phyloP scores from a whole-genome alignment of 2,329 filamentous ascomycete genomes.

The Botrytis aclada region DNA sequence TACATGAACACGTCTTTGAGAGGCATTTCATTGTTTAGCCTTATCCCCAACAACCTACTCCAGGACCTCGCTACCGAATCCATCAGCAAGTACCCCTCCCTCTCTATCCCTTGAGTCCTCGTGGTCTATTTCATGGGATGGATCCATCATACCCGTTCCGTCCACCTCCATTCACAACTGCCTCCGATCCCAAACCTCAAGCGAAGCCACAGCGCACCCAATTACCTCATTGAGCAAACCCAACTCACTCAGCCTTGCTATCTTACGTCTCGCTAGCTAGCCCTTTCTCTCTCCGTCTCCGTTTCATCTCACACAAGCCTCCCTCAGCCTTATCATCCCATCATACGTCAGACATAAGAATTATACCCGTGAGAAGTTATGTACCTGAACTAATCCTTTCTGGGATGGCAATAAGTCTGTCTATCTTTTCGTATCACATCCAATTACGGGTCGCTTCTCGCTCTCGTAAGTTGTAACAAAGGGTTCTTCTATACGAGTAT shows the following conservation, averaged over 20 bases:
- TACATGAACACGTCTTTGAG: constrained; percentile 3
- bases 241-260: not conserved
- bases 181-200: not conserved
- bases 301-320: not conserved
- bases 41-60: not conserved
- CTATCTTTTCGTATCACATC: not conserved
- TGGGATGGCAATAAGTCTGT: not conserved
- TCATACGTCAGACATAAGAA: not conserved
- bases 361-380: not conserved
- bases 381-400: not conserved
- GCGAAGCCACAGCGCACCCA: constrained; percentile 5
- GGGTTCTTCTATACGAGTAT: not conserved
- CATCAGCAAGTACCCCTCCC: not conserved
- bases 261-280: not conserved
- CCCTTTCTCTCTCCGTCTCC: not conserved
- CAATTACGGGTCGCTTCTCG: not conserved
- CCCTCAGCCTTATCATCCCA: not conserved
- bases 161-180: not conserved
- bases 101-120: not conserved
- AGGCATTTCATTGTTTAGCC: not conserved
- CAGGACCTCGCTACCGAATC: not conserved
- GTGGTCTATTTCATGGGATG: not conserved
- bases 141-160: not conserved
- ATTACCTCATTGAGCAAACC: not conserved
- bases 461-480: not conserved